Base-by-base conservation (phyloP, 2,329 filamentous ascomycete genomes). In the Aureobasidium sp. region DNA sequence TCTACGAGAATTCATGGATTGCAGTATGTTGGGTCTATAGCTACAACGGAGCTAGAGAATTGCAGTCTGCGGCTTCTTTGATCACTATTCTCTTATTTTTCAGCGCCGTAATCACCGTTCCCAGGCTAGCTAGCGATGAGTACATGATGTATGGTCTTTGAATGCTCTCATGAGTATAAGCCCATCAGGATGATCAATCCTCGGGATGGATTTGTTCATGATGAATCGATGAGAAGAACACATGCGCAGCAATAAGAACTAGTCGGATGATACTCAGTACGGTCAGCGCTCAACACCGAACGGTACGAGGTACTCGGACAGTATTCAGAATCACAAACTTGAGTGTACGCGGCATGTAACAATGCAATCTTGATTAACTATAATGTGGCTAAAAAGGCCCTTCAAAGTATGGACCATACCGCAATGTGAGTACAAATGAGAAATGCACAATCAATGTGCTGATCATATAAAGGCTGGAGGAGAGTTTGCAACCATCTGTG, bases 381-480 rank as follows among this genome's bases (percentile, higher is more conserved):
- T 31, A 41, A 42, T 55, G 37, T 55, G 25, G 17, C 29, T 57
- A 45, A 17, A 29, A 29, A 17, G 9, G 4, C 11, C 53, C 17
- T 27, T 12, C 7, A 45, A 45, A 57, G 53, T n/a, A 34, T 9
- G 17, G 14, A 31, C 12, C 15, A 45, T 34, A 25, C 53, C n/a
- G 37, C 27, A 45, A 36, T 8, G 29, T 44, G n/a, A 27, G 36
- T 45, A 57, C 39, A 31, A 25, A 57, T 57, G 20, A 25, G 8
- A 22, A 57, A 36, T 45, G 41, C 53, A 57, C 53, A 57, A 57
- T 57, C 55, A 58, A 58, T 58, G 42, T 58, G 55, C 57, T 41
- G 27, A 42, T 56, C 14, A 62, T 25, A 62, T 62, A 25, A 62
- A 62, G 20, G 60, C 49, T 25, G 60, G 60, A 41, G 49, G 42